Conservation (phyloP, 495 filamentous ascomycete genomes). For the Pyrenula aspistea region DNA sequence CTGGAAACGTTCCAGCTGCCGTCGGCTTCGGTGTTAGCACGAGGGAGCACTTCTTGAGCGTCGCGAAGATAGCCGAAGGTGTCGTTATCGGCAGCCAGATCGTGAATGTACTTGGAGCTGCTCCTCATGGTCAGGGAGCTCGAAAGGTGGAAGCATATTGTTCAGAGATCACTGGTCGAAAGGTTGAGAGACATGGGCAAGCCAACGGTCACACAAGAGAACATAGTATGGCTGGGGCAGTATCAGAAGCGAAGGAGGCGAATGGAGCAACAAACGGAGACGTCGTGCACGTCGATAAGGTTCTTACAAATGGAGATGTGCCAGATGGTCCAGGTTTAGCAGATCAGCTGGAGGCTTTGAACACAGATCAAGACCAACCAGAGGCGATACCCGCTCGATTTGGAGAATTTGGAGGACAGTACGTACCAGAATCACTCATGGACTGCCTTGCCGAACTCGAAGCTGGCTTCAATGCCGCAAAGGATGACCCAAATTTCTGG, state of each 20-base stretch:
- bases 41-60: conserved; percentile 79
- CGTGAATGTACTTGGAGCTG: conserved; percentile 64
- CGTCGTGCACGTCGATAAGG: conserved; percentile 41
- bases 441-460: conserved; percentile 89
- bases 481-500: conserved; percentile 86
- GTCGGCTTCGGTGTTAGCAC: conserved; percentile 96
- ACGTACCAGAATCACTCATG: conserved; percentile 96
- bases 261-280: conserved; percentile 19
- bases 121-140: conserved; percentile 53
- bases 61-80: conserved; percentile 76
- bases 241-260: conserved; percentile 39
- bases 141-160: conserved; percentile 80
- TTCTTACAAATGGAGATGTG: conserved; percentile 49
- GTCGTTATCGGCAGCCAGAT: conserved; percentile 97
- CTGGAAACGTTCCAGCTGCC: conserved; percentile 79
- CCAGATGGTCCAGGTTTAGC: conserved; percentile 47
- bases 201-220: conserved; percentile 29
- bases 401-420: conserved; percentile 97
- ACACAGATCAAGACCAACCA: conserved; percentile 32
- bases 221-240: conserved; percentile 52
- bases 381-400: conserved; percentile 68
- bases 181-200: conserved; percentile 6
- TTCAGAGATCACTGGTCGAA: conserved; percentile 43
- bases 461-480: conserved; percentile 74
- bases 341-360: conserved; percentile 66